These are phyloP conservation scores for Cystofilobasidium macerans DNA, from an alignment of 768 basidiomycete genomes.

Conservation along the genomic window DNA sequence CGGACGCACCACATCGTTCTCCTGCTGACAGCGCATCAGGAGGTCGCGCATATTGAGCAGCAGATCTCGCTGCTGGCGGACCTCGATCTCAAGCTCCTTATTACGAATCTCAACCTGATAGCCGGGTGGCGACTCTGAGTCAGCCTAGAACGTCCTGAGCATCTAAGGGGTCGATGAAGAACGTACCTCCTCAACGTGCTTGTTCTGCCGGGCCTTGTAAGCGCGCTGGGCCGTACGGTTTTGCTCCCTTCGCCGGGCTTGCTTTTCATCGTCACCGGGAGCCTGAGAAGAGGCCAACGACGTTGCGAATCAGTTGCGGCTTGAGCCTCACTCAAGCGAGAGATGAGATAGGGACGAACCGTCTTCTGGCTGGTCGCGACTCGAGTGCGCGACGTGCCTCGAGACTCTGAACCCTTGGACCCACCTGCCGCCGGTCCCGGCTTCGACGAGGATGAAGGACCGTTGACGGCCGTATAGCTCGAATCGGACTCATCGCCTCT, in stretches of 20 bases:
- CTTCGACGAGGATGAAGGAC: too few species aligned
- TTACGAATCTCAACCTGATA: not conserved
- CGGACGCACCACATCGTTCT: not conserved
- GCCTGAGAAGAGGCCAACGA: too few species aligned
- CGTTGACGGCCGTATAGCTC: too few species aligned
- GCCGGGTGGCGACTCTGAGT: too few species aligned
- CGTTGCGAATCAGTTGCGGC: too few species aligned
- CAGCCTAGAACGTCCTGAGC: not conserved
- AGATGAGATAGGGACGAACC: too few species aligned
- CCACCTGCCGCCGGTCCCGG: too few species aligned
- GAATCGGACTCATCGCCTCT: too few species aligned
- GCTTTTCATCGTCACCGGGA: not conserved
- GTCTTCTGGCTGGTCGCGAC: too few species aligned
- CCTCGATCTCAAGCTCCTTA: not conserved
- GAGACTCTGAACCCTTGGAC: too few species aligned
- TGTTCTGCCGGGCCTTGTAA: conserved; percentile 4
- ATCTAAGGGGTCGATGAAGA: not conserved
- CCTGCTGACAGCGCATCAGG: not conserved
- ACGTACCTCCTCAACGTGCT: conserved; percentile 1
- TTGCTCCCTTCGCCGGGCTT: not conserved
- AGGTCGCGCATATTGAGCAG: not conserved
- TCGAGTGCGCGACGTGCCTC: too few species aligned
- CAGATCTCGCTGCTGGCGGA: not conserved
- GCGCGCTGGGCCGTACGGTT: not conserved
- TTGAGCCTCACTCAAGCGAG: too few species aligned